Evolutionary conservation across 1,284 basidiomycete genomes (phyloP).

Genomic region (Ceratobasidium sp.): DNA sequence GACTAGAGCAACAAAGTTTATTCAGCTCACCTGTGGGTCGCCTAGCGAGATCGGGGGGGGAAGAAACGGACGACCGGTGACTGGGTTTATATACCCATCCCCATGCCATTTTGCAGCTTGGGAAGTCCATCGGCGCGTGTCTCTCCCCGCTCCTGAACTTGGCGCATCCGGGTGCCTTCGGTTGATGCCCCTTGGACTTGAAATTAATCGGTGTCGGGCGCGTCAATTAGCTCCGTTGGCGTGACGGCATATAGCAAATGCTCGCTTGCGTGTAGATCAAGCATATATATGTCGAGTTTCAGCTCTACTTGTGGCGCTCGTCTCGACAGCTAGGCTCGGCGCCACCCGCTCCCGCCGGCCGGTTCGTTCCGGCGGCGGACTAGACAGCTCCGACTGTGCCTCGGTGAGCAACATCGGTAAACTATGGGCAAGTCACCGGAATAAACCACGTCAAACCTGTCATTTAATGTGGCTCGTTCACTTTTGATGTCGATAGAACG

Average conservation of each 20-base stretch:
- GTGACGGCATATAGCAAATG: background rate
- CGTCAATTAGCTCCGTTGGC: background rate
- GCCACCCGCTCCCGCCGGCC: background rate
- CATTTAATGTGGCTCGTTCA: too few species aligned
- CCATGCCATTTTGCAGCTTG: background rate
- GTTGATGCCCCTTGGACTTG: slow-evolving; percentile 7
- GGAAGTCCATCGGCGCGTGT: too few species aligned
- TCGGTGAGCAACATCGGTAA: too few species aligned
- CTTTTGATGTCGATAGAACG: too few species aligned
- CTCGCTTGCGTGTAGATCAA: too few species aligned
- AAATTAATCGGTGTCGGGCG: background rate
- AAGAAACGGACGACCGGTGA: background rate
- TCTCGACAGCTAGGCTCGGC: background rate
- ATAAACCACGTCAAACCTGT: too few species aligned
- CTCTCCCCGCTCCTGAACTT: too few species aligned
- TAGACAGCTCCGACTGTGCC: too few species aligned
- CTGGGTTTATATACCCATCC: background rate
- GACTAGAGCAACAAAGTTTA: background rate
- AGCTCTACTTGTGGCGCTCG: too few species aligned
- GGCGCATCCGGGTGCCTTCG: slow-evolving; percentile 1
- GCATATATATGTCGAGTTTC: too few species aligned
- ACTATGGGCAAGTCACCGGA: background rate
- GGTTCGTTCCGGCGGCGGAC: background rate
- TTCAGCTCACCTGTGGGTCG: background rate
- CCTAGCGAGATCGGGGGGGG: too few species aligned